Evolutionary conservation across 106 monocot species (phyloP).

Genomic region (Dactylorhiza incarnata): DNA sequence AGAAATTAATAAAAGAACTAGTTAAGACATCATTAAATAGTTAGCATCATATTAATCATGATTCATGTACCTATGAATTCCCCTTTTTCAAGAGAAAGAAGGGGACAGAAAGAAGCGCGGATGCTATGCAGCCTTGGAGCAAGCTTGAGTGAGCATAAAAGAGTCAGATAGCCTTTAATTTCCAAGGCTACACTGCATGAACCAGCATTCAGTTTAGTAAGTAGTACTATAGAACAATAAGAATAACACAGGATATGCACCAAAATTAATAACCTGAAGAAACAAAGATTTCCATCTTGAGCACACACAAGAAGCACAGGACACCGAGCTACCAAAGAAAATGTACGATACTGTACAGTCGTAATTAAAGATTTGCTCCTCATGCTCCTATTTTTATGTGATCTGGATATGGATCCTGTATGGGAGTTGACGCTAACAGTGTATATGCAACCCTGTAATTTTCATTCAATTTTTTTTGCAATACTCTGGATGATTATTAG

Average conservation of each 20-base stretch:
- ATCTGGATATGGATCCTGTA: constrained; percentile 82
- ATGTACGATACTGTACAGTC: constrained; percentile 86
- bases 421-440: constrained; percentile 74
- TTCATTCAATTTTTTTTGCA: constrained; percentile 16
- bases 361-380: constrained; percentile 66
- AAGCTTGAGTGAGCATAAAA: constrained; percentile 79
- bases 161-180: constrained; percentile 76
- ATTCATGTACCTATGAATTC: constrained; percentile 78
- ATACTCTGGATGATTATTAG: constrained; percentile 14
- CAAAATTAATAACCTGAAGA: constrained; percentile 62
- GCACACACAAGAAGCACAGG: constrained; percentile 86
- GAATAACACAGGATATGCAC: constrained; percentile 2
- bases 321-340: constrained; percentile 70
- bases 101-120: constrained; percentile 85
- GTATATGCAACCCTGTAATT: constrained; percentile 74
- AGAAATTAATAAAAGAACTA: not conserved
- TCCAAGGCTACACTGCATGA: constrained; percentile 71
- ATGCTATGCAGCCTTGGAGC: constrained; percentile 62
- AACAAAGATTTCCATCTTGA: constrained; percentile 84
- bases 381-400: constrained; percentile 67
- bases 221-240: not conserved
- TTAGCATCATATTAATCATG: not conserved
- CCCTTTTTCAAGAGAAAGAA: constrained; percentile 96
- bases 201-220: constrained; percentile 3
- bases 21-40: not conserved